Percentiles rank a stretch among this genome's conserved stretches.
phyloP scores from a whole-genome alignment of 1,139 yeast genomes.

The Debaryomyces sp. region DNA sequence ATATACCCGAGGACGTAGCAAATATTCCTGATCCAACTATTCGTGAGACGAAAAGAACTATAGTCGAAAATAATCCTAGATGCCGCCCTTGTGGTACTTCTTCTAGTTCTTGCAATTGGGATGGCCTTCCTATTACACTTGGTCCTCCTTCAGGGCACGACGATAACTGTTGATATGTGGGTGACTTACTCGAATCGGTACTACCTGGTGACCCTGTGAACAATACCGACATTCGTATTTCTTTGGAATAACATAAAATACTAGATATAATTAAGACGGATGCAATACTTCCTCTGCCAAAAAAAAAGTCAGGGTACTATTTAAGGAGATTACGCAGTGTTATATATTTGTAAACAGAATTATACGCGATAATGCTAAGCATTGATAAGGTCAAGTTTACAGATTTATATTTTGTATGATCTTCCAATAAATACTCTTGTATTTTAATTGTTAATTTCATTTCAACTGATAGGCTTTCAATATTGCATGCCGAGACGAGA shows the following conservation, averaged over 20 bases:
- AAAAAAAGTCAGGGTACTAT: not conserved
- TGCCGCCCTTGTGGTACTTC: slow-evolving; percentile 79
- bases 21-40: slow-evolving; percentile 81
- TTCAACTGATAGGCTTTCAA: not conserved
- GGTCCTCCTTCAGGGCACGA: not conserved
- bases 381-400: not conserved
- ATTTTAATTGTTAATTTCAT: not conserved
- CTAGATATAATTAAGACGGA: not conserved
- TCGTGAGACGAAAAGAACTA: slow-evolving; percentile 63
- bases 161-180: not conserved
- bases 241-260: not conserved
- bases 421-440: not conserved
- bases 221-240: not conserved
- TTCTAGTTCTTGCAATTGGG: slow-evolving; percentile 35
- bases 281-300: not conserved
- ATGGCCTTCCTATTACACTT: slow-evolving; percentile 15
- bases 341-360: no score
- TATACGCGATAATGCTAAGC: not conserved
- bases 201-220: not conserved
- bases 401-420: not conserved
- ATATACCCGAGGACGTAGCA: slow-evolving; percentile 69
- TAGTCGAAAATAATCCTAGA: slow-evolving; percentile 66
- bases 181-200: not conserved
- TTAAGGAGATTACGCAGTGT: no score
- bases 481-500: not conserved